These are phyloP conservation scores for Nannizzia gypsea DNA, from an alignment of 2,329 filamentous ascomycete genomes.

Conservation along the genomic window DNA sequence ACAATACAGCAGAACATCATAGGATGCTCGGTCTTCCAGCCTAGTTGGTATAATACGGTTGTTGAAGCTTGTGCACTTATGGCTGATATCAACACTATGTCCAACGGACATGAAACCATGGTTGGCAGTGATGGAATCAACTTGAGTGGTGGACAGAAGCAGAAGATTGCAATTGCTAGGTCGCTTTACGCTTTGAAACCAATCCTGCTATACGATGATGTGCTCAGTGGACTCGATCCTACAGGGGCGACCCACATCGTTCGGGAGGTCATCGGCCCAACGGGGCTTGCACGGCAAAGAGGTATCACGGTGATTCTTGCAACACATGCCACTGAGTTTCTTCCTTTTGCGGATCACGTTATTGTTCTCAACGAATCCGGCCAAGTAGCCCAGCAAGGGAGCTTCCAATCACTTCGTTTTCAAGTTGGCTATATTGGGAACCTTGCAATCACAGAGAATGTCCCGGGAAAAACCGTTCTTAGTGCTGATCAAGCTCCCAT, in stretches of 20 bases:
- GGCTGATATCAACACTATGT: slow-evolving; percentile 53
- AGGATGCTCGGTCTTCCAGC: slow-evolving; percentile 53
- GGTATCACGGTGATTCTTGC: slow-evolving; percentile 27
- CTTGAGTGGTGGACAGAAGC: slow-evolving; percentile 73
- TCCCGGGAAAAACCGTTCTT: background rate
- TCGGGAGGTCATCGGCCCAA: slow-evolving; percentile 33
- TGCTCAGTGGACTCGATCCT: slow-evolving; percentile 40
- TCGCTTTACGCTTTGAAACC: slow-evolving; percentile 53
- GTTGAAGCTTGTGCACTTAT: slow-evolving; percentile 57
- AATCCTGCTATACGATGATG: slow-evolving; percentile 42
- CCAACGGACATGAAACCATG: slow-evolving; percentile 58
- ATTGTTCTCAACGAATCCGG: background rate
- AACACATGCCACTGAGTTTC: slow-evolving; percentile 24
- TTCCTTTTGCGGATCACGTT: background rate
- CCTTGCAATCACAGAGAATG: background rate
- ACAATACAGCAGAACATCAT: background rate
- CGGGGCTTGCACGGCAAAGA: slow-evolving; percentile 35
- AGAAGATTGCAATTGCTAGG: slow-evolving; percentile 67
- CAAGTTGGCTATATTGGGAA: background rate
- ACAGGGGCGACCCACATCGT: slow-evolving; percentile 40
- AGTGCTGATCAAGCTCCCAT: background rate
- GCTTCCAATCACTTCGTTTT: background rate
- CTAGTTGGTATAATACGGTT: slow-evolving; percentile 46
- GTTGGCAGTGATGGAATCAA: slow-evolving; percentile 56
- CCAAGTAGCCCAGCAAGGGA: background rate